phyloP scores from a whole-genome alignment of 331 rosid species.

The Spiraea crenata region DNA sequence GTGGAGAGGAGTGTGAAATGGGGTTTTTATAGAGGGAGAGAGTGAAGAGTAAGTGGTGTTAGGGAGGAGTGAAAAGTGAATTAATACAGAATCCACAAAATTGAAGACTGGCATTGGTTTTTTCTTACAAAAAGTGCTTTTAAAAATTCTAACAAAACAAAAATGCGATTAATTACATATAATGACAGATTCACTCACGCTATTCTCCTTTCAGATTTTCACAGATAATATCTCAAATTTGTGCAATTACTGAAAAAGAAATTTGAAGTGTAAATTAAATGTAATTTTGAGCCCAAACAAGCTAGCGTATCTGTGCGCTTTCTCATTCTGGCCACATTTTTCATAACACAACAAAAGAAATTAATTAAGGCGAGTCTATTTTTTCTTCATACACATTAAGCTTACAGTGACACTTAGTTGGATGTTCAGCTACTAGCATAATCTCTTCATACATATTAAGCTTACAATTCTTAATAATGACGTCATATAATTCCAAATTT shows the following conservation, averaged over 20 bases:
- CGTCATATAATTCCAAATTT: background rate
- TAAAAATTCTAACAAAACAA: constrained; percentile 7
- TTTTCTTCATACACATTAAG: too few species aligned
- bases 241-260: background rate
- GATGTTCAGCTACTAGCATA: too few species aligned
- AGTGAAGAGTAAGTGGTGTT: background rate
- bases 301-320: background rate
- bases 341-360: background rate
- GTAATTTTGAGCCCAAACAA: too few species aligned
- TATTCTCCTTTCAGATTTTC: background rate
- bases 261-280: background rate
- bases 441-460: too few species aligned
- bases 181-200: constrained; percentile 19
- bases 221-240: background rate
- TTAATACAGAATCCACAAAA: constrained; percentile 15
- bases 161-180: background rate
- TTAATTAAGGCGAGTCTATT: too few species aligned
- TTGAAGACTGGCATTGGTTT: background rate
- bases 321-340: background rate
- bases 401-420: too few species aligned
- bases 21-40: background rate
- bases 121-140: background rate
- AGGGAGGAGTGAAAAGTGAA: background rate
- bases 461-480: too few species aligned
- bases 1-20: background rate